Evolutionary conservation across 495 filamentous ascomycete species (phyloP), one percentile per base, ranked within the genome.

Genomic region (Chaetomium tenue): DNA sequence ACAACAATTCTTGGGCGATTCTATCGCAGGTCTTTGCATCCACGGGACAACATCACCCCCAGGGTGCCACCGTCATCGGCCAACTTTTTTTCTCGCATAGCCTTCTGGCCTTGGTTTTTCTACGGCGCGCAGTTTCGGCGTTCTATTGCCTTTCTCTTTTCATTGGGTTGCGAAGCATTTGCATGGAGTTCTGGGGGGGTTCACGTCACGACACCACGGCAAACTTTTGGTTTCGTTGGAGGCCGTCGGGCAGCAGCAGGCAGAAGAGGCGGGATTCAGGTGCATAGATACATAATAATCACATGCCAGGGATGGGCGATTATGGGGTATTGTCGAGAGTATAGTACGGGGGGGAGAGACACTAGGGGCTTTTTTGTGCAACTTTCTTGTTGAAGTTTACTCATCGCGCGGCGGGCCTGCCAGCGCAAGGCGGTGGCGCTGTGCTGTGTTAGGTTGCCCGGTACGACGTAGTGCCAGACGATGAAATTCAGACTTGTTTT

Each of bases 271-370:
- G n/a, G 22, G 55, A 25, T 44, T 44, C 18, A 7, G 9, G 42
- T 47, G 44, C 57, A 59, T 59, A 59, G 40, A 47, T 59, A 59
- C 57, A 30, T 59, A 30, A 59, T 59, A 59, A 59, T 59, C 57
- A 59, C 25, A 59, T 58, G 55, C 55, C 55, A 42, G 55, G 15
- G 25, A 48, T 59, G 57, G 39, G 46, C 26, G 58, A 61, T 61
- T 30, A 61, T 52, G 30, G 40, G 59, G 33, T 52, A 59, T 48
- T 48, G 57, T 47, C 3, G 16, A 59, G 26, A 42, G 18, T 37
- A 58, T 26, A 58, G 30, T 28, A 46, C 55, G 26, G 9, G 18
- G n/a, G 9, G n/a, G 55, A 55, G 52, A n/a, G n/a, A n/a, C n/a
- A 25, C 33, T 9, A n/a, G 40, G 40, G 12, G 9, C 5, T 58